These are phyloP conservation scores for Penicillium arizonense DNA, from an alignment of 495 filamentous ascomycete species.

Conservation along the genomic window DNA sequence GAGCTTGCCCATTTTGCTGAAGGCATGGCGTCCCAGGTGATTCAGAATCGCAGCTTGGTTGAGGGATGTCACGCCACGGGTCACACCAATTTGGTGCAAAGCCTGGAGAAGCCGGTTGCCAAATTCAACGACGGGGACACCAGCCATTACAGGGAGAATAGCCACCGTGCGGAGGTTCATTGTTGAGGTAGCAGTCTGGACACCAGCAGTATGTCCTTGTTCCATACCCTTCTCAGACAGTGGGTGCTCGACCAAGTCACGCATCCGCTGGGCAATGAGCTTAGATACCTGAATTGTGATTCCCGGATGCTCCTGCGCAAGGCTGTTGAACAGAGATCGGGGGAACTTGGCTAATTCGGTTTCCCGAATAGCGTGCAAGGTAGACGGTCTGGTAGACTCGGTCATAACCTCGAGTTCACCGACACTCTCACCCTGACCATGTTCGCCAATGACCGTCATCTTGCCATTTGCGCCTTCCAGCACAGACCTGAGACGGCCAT, in stretches of 20 bases:
- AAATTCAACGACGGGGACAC: slow-evolving; percentile 94
- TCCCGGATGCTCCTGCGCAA: slow-evolving; percentile 93
- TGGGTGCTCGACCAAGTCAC: slow-evolving; percentile 78
- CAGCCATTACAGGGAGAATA: slow-evolving; percentile 84
- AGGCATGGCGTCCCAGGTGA: slow-evolving; percentile 91
- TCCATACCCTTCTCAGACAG: slow-evolving; percentile 63
- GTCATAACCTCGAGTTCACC: slow-evolving; percentile 97
- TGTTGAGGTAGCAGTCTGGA: slow-evolving; percentile 76
- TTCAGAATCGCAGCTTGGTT: slow-evolving; percentile 93
- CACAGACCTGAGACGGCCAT: slow-evolving; percentile 81
- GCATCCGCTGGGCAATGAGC: slow-evolving; percentile 94
- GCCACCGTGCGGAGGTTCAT: slow-evolving; percentile 91
- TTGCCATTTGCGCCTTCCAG: slow-evolving; percentile 73
- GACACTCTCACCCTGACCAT: slow-evolving; percentile 95
- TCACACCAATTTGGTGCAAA: slow-evolving; percentile 80
- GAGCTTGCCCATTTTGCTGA: slow-evolving; percentile 94
- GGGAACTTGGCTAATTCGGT: slow-evolving; percentile 96
- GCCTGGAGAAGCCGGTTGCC: slow-evolving; percentile 85
- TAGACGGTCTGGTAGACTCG: slow-evolving; percentile 82
- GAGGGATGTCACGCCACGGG: slow-evolving; percentile 85
- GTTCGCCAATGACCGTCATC: slow-evolving; percentile 90
- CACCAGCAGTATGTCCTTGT: slow-evolving; percentile 54
- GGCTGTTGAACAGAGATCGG: slow-evolving; percentile 92
- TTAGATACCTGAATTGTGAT: slow-evolving; percentile 99
- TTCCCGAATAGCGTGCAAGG: slow-evolving; percentile 92